phyloP scores from a whole-genome alignment of 2,329 filamentous ascomycete species.

The Trichoderma semiorbis region DNA sequence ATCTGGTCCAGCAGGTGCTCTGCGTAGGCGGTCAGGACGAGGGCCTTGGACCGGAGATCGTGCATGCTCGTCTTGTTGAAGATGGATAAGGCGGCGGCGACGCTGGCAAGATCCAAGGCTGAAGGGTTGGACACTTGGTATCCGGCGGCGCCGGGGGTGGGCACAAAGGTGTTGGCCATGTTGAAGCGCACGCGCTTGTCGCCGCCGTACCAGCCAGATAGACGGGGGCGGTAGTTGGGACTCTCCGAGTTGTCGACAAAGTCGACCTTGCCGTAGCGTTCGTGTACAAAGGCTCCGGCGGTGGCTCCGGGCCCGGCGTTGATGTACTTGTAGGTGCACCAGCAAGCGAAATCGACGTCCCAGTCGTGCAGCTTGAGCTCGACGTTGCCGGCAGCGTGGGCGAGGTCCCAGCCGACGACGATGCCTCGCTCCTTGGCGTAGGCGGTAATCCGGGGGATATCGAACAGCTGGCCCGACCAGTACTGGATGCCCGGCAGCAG shows the following conservation, averaged over 20 bases:
- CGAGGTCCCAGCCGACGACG: slow-evolving; percentile 81
- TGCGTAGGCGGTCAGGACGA: slow-evolving; percentile 72
- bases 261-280: slow-evolving; percentile 61
- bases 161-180: slow-evolving; percentile 79
- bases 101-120: slow-evolving; percentile 71
- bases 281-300: slow-evolving; percentile 76
- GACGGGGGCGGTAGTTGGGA: slow-evolving; percentile 56
- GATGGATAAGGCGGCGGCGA: slow-evolving; percentile 69
- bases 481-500: slow-evolving; percentile 87
- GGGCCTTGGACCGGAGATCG: slow-evolving; percentile 65
- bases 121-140: slow-evolving; percentile 84
- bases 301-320: slow-evolving; percentile 82
- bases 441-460: slow-evolving; percentile 74
- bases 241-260: slow-evolving; percentile 34
- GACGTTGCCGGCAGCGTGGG: slow-evolving; percentile 83
- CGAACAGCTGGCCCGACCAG: slow-evolving; percentile 85
- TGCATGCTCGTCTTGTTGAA: slow-evolving; percentile 70
- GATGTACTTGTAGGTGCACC: slow-evolving; percentile 95
- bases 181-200: slow-evolving; percentile 73
- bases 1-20: slow-evolving; percentile 60
- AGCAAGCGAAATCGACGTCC: slow-evolving; percentile 86
- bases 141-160: slow-evolving; percentile 73
- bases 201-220: slow-evolving; percentile 85
- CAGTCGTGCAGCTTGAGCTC: slow-evolving; percentile 77
- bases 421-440: slow-evolving; percentile 71